Evolutionary conservation across 352 stramenopile genomes (phyloP), one percentile per base, ranked within the genome.

Genomic region (Phytophthora uliginosa): DNA sequence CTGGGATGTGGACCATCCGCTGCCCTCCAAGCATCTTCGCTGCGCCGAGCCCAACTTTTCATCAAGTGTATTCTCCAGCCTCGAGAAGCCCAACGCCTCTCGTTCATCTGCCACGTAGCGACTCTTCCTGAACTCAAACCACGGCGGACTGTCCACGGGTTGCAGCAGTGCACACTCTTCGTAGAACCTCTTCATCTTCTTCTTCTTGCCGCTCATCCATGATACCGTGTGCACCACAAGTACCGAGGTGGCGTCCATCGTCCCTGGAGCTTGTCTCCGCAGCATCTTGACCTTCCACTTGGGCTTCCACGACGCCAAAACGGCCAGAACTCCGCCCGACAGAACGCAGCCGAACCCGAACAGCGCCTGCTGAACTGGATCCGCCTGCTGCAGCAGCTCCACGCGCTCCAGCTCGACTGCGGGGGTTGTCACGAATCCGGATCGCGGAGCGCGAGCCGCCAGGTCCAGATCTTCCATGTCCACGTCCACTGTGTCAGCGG

Each of bases 61-160:
- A 38, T 83, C 63, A 1, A 95, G 76, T 54, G 84, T 82, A 31
- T 86, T 90, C 56, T 85, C 76, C 12, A 93, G 77, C 33, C 77
- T 79, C 38, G 81, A 71, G 42, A 95, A 94, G 10, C 56, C 62
- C 15, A 84, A 65, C 38, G 81, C 73, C 57, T 90, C 79, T 24
- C 58, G 47, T 38, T 74, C 55, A 58, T 91, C 78, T n/a, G 77
- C 88, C 54, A 92, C 82, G 59, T 95, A 84, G 26, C 88, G 86
- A 62, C 79, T 84, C 52, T 92, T 91, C 64, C 82, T 74, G 71
- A 85, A 94, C 55, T 93, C 83, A 22, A 95, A 95, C 82, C 85
- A 91, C 6, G 60, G 48, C 17, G 78, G 64, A 26, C 63, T 70
- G 42, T 82, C 34, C 38, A 70, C 48, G 2, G 76, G 54, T 22